Base-by-base conservation (phyloP, 495 filamentous ascomycete species). In the Penicillium cinerascens region DNA sequence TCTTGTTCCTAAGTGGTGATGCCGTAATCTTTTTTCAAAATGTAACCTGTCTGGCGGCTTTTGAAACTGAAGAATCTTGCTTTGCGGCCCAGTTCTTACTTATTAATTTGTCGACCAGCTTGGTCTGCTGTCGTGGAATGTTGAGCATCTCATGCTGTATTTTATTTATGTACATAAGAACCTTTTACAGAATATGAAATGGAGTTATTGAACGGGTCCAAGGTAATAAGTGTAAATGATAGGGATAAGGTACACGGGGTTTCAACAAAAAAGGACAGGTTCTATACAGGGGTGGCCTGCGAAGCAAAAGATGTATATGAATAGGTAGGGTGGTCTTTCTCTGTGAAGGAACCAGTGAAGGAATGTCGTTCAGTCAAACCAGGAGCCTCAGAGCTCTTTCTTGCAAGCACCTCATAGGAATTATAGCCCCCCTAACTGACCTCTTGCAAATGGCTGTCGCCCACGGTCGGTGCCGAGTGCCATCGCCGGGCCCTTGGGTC, bases 401-500 rank as follows among this genome's bases (percentile, higher is more conserved):
- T 33, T 10, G 29, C 29, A 33, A 13, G 9, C 11, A 15, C 18
- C 13, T 51, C 49, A 63, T 10, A 17, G 59, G 0, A 57, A 58
- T 62, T 71, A 74, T 1, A 72, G 33, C 16, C 63, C 63, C 7
- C 59, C 48, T 29, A 74, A 37, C 1, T 64, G 54, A 5, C 65
- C 61, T 33, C 70, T 60, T 16, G 49, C 17, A 9, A 66, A 33
- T 26, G 53, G 57, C 10, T 63, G 60, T 18, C 70, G 63, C 37
- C 71, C 70, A 39, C 69, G 55, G 11, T 71, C 66, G 9, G 51
- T 47, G n/a, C 49, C 58, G 7, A 78, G 50, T 2, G 72, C 67
- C 49, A 71, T 46, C 27, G 55, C 56, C 16, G 70, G 56, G 6
- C 63, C 61, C 52, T 74, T 77, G 4, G 84, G 84, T 45, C 83